phyloP scores from a whole-genome alignment of 192 early-diverging fungal genomes.

The Backusella mclennaniae region DNA sequence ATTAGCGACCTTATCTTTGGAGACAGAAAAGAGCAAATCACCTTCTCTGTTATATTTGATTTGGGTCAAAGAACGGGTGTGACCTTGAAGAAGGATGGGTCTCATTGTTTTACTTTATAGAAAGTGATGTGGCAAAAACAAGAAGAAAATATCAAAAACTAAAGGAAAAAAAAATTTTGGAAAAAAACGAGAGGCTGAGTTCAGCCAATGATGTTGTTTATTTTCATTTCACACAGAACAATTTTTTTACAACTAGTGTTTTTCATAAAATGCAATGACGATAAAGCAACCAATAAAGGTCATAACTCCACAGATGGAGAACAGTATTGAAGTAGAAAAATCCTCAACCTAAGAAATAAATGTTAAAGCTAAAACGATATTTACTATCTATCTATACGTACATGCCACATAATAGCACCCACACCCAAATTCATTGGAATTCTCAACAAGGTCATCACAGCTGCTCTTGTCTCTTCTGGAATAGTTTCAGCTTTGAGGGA shows the following conservation, averaged over 20 bases:
- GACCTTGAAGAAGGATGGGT: constrained; percentile 95
- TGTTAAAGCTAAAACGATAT: not conserved
- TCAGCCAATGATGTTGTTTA: not conserved
- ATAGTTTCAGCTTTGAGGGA: constrained; percentile 50
- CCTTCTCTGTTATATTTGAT: constrained; percentile 98
- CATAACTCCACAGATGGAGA: constrained; percentile 53
- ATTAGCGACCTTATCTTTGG: constrained; percentile 92
- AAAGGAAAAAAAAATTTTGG: constrained; percentile 1
- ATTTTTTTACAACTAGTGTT: not conserved
- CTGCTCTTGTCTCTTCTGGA: constrained; percentile 55
- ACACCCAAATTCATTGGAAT: constrained; percentile 65
- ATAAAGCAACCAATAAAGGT: constrained; percentile 34
- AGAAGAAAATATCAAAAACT: not conserved
- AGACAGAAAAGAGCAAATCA: constrained; percentile 92
- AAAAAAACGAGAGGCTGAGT: constrained; percentile 13
- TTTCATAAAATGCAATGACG: constrained; percentile 11
- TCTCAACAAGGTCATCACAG: constrained; percentile 57
- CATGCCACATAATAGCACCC: constrained; percentile 44
- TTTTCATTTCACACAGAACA: not conserved
- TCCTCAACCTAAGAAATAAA: constrained; percentile 25
- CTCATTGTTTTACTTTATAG: constrained; percentile 42
- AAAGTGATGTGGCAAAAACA: not conserved
- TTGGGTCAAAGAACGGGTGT: constrained; percentile 93
- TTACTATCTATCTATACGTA: constrained; percentile 19
- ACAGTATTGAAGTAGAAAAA: constrained; percentile 39